phyloP scores from a whole-genome alignment of 805 yeast species.

The Grigorovia jiainica region DNA sequence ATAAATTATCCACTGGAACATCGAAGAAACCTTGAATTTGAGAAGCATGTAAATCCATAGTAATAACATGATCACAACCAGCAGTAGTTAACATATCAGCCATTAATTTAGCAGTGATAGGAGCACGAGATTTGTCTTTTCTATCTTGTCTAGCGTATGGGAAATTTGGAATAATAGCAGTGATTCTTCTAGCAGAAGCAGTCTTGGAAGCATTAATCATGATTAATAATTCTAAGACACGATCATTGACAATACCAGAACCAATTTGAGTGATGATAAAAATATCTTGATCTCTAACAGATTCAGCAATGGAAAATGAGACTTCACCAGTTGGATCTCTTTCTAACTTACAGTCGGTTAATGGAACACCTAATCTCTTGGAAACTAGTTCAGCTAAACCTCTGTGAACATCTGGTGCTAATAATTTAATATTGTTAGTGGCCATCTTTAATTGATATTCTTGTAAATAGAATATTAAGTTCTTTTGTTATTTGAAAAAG shows the following conservation, averaged over 20 bases:
- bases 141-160: conserved; percentile 87
- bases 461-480: not conserved
- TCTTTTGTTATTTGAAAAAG: not conserved
- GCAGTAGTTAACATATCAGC: conserved; percentile 77
- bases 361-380: conserved; percentile 45
- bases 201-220: conserved; percentile 78
- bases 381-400: conserved; percentile 65
- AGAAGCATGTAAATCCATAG: conserved; percentile 84
- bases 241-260: conserved; percentile 67
- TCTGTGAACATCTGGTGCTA: conserved; percentile 61
- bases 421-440: conserved; percentile 57
- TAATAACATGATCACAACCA: conserved; percentile 78
- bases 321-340: conserved; percentile 67
- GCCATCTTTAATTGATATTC: conserved; percentile 38
- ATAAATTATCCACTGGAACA: conserved; percentile 74
- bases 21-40: conserved; percentile 82
- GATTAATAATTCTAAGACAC: conserved; percentile 61
- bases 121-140: conserved; percentile 78
- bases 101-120: conserved; percentile 76
- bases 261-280: conserved; percentile 74
- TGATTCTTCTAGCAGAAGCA: conserved; percentile 74
- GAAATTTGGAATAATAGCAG: conserved; percentile 74
- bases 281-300: conserved; percentile 78
- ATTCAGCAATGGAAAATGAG: conserved; percentile 67
- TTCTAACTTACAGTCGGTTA: conserved; percentile 54